phyloP scores from a whole-genome alignment of 1,284 basidiomycete genomes.

The Fomitopsis betulina region DNA sequence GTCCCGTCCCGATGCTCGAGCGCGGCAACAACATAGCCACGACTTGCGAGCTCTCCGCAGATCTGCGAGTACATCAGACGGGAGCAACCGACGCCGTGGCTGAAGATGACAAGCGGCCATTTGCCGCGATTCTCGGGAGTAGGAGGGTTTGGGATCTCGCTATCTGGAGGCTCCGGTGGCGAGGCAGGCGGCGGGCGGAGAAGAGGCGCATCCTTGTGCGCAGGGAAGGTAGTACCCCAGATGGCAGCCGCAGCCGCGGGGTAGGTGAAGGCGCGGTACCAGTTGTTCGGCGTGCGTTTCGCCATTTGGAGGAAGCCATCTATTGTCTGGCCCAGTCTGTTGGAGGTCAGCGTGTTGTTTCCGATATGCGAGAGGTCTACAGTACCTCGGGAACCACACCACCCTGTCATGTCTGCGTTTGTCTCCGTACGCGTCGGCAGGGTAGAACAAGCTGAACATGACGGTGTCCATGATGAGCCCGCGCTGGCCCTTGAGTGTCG shows the following conservation, averaged over 20 bases:
- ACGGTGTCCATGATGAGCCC: slow-evolving; percentile 1
- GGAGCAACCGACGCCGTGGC: background rate
- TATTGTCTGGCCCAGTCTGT: background rate
- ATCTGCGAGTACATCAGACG: slow-evolving; percentile 1
- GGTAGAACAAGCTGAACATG: slow-evolving; percentile 2
- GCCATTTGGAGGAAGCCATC: slow-evolving; percentile 3
- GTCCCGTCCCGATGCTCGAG: slow-evolving; percentile 1
- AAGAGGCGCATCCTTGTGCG: background rate
- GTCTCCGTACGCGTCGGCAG: background rate
- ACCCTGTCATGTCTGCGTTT: background rate
- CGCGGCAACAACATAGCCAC: background rate
- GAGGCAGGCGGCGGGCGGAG: background rate
- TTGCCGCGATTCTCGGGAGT: background rate
- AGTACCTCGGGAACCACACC: slow-evolving; percentile 1
- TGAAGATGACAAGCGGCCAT: slow-evolving; percentile 1
- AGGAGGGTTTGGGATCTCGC: background rate
- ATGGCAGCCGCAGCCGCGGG: background rate
- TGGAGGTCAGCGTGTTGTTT: background rate
- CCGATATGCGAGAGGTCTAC: background rate
- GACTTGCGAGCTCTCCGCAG: slow-evolving; percentile 1
- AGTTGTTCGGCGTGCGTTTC: background rate
- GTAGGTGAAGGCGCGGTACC: background rate
- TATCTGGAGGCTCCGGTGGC: background rate
- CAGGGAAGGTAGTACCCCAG: slow-evolving; percentile 1
- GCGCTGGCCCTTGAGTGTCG: slow-evolving; percentile 1